A percentile compares a stretch with the other conserved stretches of the same genome.
These are phyloP conservation scores for Phytophthora podocarpi DNA, from an alignment of 352 stramenopile species.

Conservation along the genomic window DNA sequence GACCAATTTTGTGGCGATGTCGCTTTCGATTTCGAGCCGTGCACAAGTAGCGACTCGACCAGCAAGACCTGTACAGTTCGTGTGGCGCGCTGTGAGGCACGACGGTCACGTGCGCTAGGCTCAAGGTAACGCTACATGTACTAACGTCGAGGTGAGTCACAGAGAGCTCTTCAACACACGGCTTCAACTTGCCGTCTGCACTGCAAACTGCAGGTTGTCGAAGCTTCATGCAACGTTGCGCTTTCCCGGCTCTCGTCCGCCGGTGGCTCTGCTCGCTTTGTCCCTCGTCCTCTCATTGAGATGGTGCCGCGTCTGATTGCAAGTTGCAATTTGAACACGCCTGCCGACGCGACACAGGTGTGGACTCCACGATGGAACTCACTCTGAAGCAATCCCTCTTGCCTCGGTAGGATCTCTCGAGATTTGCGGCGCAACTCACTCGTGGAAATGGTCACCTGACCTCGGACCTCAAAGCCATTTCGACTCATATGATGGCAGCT, in stretches of 20 bases:
- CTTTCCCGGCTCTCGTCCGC: constrained; percentile 2
- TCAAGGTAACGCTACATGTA: too few species aligned
- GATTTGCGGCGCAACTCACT: neutral
- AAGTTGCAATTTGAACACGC: too few species aligned
- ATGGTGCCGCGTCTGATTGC: constrained; percentile 24
- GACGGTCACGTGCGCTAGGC: too few species aligned
- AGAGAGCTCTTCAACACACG: neutral
- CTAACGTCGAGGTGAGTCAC: too few species aligned
- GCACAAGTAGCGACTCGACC: neutral
- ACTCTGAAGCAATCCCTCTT: neutral
- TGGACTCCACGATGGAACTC: neutral
- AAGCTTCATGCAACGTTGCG: neutral
- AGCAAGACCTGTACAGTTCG: neutral
- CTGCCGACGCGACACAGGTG: too few species aligned
- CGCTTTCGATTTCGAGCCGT: neutral
- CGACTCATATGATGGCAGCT: neutral
- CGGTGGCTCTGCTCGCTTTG: neutral
- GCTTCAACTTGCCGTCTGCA: neutral
- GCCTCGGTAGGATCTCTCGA: neutral
- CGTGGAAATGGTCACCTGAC: neutral
- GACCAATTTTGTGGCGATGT: neutral
- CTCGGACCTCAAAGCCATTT: neutral
- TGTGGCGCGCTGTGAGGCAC: neutral
- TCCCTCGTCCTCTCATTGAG: constrained; percentile 12
- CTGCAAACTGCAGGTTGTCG: too few species aligned